Conservation (phyloP, 805 yeast genomes). For the Starmerella stigmatis region DNA sequence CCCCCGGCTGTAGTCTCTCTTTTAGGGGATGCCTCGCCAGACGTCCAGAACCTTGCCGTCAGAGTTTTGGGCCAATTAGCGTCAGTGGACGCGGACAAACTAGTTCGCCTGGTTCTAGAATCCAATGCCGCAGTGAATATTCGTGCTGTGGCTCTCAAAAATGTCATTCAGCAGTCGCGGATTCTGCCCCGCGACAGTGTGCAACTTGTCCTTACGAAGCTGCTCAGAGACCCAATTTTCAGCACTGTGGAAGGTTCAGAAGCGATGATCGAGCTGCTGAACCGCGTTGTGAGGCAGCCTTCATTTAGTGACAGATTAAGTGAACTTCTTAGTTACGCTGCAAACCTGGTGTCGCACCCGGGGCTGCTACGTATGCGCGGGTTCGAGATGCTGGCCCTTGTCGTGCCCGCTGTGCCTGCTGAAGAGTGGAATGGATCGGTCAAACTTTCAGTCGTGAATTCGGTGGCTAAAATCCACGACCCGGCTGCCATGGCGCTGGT, state of each 20-base stretch:
- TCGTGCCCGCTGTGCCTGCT: constrained; percentile 21
- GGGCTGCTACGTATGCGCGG: constrained; percentile 5
- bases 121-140: constrained; percentile 20
- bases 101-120: constrained; percentile 27
- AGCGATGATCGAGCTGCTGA: constrained; percentile 6
- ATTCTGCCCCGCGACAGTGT: constrained; percentile 19
- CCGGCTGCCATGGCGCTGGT: background rate
- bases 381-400: constrained; percentile 26
- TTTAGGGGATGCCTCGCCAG: constrained; percentile 53
- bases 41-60: constrained; percentile 66
- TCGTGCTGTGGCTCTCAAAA: constrained; percentile 10
- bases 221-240: background rate
- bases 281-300: background rate
- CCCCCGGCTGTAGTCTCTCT: constrained; percentile 35
- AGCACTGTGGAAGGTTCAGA: constrained; percentile 7
- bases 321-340: background rate
- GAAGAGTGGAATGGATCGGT: constrained; percentile 20
- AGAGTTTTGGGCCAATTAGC: constrained; percentile 41
- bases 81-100: constrained; percentile 11
- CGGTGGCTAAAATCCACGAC: background rate
- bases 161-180: constrained; percentile 5
- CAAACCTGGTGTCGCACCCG: background rate
- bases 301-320: background rate
- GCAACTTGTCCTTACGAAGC: background rate
- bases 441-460: constrained; percentile 2